A percentile compares a stretch with the other conserved stretches of the same genome.
These are phyloP conservation scores for Aspergillus awamori DNA, from an alignment of 2,329 filamentous ascomycete genomes.

Conservation along the genomic window DNA sequence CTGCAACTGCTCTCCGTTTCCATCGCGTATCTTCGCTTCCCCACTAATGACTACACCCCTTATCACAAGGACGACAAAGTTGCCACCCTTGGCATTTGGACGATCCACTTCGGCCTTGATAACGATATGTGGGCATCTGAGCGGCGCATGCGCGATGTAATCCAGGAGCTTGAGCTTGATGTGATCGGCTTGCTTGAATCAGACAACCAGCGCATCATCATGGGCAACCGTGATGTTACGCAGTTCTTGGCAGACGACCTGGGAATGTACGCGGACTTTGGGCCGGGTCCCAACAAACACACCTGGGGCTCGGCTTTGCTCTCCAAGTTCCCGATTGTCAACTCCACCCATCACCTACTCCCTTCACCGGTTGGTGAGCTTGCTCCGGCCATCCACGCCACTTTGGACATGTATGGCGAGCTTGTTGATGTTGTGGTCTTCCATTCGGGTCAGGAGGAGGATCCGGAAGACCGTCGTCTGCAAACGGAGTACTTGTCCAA, in stretches of 20 bases:
- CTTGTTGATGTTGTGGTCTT: conserved; percentile 94
- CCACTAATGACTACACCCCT: conserved; percentile 85
- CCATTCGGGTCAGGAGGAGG: conserved; percentile 97
- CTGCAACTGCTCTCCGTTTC: conserved; percentile 80
- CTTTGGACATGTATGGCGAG: conserved; percentile 87
- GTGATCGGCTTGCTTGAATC: conserved; percentile 93
- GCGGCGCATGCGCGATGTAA: conserved; percentile 85
- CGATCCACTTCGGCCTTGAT: conserved; percentile 95
- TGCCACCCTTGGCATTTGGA: conserved; percentile 96
- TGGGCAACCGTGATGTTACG: conserved; percentile 96
- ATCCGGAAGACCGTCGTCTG: conserved; percentile 83
- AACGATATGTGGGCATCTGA: conserved; percentile 99
- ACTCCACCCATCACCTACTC: conserved; percentile 93
- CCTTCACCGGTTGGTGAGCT: conserved; percentile 93
- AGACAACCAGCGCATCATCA: conserved; percentile 96
- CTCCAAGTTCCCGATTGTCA: conserved; percentile 96
- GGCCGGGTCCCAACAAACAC: conserved; percentile 97
- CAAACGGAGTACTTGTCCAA: conserved; percentile 84
- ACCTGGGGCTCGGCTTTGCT: conserved; percentile 93
- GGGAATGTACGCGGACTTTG: conserved; percentile 98
- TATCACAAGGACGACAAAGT: conserved; percentile 87
- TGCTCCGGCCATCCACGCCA: conserved; percentile 95
- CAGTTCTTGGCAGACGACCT: conserved; percentile 94
- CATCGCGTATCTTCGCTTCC: conserved; percentile 87
- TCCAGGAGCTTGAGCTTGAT: conserved; percentile 94